A percentile compares a stretch with the other conserved stretches of the same genome.
Conservation (phyloP, 2,329 filamentous ascomycete genomes). For the Dactylella cylindrospora region DNA sequence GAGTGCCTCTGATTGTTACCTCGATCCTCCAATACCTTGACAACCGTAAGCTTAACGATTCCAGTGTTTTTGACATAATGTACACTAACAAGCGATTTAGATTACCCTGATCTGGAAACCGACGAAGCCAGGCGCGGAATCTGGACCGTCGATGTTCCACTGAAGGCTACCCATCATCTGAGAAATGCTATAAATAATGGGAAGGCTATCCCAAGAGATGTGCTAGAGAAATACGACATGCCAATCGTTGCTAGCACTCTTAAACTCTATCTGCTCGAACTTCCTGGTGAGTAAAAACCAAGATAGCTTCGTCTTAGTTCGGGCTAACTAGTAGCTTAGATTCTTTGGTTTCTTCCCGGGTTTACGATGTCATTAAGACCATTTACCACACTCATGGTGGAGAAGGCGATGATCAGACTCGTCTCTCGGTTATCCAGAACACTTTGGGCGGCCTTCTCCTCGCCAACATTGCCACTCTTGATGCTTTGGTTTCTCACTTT, state of each 20-base stretch:
- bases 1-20: constrained; percentile 88
- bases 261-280: constrained; percentile 90
- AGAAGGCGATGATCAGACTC: constrained; percentile 73
- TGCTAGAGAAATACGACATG: constrained; percentile 85
- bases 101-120: constrained; percentile 95
- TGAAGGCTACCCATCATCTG: constrained; percentile 80
- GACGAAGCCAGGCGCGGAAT: constrained; percentile 89
- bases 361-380: constrained; percentile 97
- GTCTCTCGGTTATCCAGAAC: constrained; percentile 88
- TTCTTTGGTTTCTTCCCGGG: constrained; percentile 95
- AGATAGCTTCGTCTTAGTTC: neutral
- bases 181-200: constrained; percentile 83
- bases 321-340: constrained; percentile 58
- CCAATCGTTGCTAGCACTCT: constrained; percentile 89
- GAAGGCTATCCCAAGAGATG: constrained; percentile 72
- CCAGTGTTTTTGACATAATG: constrained; percentile 1
- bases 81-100: constrained; percentile 50
- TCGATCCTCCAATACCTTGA: constrained; percentile 93
- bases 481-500: constrained; percentile 97
- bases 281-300: constrained; percentile 69
- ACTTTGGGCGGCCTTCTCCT: constrained; percentile 92
- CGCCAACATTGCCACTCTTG: constrained; percentile 97
- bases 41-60: constrained; percentile 60
- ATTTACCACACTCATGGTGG: constrained; percentile 83
- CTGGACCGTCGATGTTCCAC: constrained; percentile 89